Evolutionary conservation across 805 yeast species (phyloP).

Genomic region (Alloascoidea africana): DNA sequence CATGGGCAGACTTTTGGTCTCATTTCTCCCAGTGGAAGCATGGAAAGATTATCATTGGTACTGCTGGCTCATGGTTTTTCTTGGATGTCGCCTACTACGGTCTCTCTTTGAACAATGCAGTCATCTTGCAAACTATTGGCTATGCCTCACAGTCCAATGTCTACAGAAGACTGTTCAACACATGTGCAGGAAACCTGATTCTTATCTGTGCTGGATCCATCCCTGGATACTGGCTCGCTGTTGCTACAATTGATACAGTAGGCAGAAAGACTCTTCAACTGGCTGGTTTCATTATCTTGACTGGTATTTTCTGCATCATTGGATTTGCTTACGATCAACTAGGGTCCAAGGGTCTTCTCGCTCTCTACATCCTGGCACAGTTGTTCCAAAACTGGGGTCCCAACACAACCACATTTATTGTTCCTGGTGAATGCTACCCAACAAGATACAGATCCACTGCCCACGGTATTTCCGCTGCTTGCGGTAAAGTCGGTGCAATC

Average conservation of each 20-base stretch:
- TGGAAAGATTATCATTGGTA: slow-evolving; percentile 70
- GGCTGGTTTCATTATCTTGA: slow-evolving; percentile 57
- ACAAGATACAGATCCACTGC: slow-evolving; percentile 93
- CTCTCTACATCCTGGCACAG: slow-evolving; percentile 65
- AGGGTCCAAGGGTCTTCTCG: slow-evolving; percentile 51
- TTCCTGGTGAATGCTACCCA: slow-evolving; percentile 89
- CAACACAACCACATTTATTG: slow-evolving; percentile 78
- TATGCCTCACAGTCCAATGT: slow-evolving; percentile 60
- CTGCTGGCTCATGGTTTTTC: slow-evolving; percentile 86
- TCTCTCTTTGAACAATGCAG: slow-evolving; percentile 68
- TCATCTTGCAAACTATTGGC: slow-evolving; percentile 71
- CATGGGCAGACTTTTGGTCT: slow-evolving; percentile 48
- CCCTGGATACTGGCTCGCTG: slow-evolving; percentile 87
- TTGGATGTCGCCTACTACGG: slow-evolving; percentile 89
- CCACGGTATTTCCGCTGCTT: slow-evolving; percentile 88
- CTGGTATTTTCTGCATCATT: slow-evolving; percentile 58
- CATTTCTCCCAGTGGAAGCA: slow-evolving; percentile 84
- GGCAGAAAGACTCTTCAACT: slow-evolving; percentile 82
- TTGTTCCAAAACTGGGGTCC: slow-evolving; percentile 91
- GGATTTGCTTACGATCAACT: slow-evolving; percentile 76
- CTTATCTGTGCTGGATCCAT: slow-evolving; percentile 88
- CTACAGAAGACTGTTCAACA: slow-evolving; percentile 53
- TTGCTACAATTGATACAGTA: slow-evolving; percentile 61
- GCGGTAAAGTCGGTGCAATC: slow-evolving; percentile 87
- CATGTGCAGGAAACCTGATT: slow-evolving; percentile 87